Base-by-base conservation (phyloP, 768 basidiomycete species). In the Russula brevipes region DNA sequence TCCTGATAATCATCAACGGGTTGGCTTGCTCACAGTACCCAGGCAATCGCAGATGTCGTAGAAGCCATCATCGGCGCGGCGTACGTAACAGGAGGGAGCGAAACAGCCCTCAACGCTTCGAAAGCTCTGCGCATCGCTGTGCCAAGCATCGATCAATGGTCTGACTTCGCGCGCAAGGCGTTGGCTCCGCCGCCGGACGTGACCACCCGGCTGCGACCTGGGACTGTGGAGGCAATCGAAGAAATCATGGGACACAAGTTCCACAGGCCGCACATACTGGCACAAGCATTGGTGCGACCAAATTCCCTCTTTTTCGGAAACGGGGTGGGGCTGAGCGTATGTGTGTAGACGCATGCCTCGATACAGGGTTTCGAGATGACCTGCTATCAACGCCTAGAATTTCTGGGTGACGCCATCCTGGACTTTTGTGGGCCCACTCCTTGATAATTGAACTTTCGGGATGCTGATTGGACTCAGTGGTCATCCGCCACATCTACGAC, bases 41-140 rank as follows among this genome's bases (percentile, higher is more conserved):
- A 93, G 91, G 83, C 85, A 24, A 78, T 92, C 35, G 91, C 92
- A 54, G 92, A 94, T 73, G 88, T 92, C 47, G 82, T 84, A 9
- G 92, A 94, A 73, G 89, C 92, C 4, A 84, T 94, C 63, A 84
- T 93, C 33, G 92, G 87, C 39, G 91, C 91, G 17, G 89, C 88
- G 5, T 92, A 86, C 70, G 77, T 89, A 50, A 83, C 86, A 30
- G 87, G 87, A 11, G 91, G 90, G 57, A 77, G 79, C 54, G 86
- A 89, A 57, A 73, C 75, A 19, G 91, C 87, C 6, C 79, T 91
- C 51, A 79, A 80, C 63, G 82, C 80, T 30, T 80, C 82, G 47
- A 89, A 88, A 70, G 79, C 80, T 30, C 75, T 94, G 69, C 79
- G 82, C 56, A 75, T 94, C 42, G 84, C 85, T 1, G 75, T 91